phyloP scores from a whole-genome alignment of 306 rosid species.

The Casuarina cunninghamiana region DNA sequence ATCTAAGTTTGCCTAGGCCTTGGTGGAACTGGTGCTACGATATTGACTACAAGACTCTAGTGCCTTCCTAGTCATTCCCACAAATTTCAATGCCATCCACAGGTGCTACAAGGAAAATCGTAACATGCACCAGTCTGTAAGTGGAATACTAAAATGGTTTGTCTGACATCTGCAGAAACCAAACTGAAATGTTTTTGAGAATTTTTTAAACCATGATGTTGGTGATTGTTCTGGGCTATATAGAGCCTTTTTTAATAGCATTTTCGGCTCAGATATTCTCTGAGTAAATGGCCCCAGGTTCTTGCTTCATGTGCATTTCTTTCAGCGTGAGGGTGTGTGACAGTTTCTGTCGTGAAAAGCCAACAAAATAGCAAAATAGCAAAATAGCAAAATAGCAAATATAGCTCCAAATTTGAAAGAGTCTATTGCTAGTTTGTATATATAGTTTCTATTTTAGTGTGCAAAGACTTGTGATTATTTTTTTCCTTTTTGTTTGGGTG shows the following conservation, averaged over 20 bases:
- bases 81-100: not conserved
- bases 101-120: not conserved
- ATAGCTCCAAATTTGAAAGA: not conserved
- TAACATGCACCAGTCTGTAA: not conserved
- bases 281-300: not conserved
- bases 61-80: not conserved
- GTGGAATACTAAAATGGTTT: not conserved
- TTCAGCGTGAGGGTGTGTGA: not conserved
- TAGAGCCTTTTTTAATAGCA: not conserved
- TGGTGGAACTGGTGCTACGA: not conserved
- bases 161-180: not conserved
- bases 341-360: no score
- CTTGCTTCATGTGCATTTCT: not conserved
- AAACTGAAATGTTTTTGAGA: not conserved
- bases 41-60: not conserved
- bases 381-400: not conserved
- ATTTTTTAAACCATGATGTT: not conserved
- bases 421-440: not conserved
- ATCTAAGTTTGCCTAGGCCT: not conserved
- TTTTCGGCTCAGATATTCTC: not conserved
- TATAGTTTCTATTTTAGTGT: not conserved
- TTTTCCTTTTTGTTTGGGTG: slow-evolving; percentile 3
- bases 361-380: not conserved
- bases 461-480: not conserved
- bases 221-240: not conserved